Conservation (phyloP, 805 yeast genomes). For the Schizosaccharomyces octosporus region DNA sequence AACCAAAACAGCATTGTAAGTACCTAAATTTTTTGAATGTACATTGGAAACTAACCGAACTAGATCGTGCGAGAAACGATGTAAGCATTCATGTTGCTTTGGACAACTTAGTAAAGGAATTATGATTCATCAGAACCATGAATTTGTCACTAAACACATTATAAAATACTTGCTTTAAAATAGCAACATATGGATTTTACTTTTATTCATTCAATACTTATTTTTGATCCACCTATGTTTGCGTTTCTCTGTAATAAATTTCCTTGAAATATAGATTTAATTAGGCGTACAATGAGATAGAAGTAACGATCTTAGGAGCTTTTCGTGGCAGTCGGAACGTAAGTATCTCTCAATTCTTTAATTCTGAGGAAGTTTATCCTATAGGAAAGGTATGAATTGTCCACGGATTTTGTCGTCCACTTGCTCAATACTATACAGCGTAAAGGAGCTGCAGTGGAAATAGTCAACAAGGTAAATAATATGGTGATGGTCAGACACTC, state of each 20-base stretch:
- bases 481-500: background rate
- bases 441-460: background rate
- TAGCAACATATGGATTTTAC: too few species aligned
- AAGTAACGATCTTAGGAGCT: background rate
- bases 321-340: background rate
- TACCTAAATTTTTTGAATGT: background rate
- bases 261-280: too few species aligned
- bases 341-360: background rate
- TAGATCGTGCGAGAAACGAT: background rate
- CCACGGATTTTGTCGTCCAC: background rate
- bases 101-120: too few species aligned
- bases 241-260: too few species aligned
- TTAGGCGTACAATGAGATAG: too few species aligned
- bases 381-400: background rate
- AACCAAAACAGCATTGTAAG: slow-evolving; percentile 40
- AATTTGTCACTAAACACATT: too few species aligned
- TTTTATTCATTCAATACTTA: too few species aligned
- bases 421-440: background rate
- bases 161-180: too few species aligned
- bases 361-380: background rate
- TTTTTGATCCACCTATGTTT: too few species aligned
- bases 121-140: too few species aligned
- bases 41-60: background rate
- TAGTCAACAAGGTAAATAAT: background rate
- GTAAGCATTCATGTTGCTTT: background rate